Percentiles rank a stretch among this genome's conserved stretches.
Conservation (phyloP, 192 early-diverging fungal species). For the Coemansia erecta region DNA sequence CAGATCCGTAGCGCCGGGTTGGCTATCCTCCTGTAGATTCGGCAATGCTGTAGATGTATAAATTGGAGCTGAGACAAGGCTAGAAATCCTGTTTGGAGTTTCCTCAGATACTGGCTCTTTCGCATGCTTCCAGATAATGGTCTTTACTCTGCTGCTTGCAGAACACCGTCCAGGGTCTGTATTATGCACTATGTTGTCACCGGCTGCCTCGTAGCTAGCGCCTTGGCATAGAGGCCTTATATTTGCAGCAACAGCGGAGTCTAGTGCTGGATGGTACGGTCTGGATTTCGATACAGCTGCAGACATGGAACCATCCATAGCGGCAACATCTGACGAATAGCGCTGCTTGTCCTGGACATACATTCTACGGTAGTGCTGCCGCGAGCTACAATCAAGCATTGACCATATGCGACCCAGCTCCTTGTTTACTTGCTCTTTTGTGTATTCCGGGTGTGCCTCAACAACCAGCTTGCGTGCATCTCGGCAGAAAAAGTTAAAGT, state of each 20-base stretch:
- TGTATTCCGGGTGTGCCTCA: slow-evolving; percentile 34
- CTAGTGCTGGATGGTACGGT: neutral
- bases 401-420: slow-evolving; percentile 50
- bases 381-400: slow-evolving; percentile 22
- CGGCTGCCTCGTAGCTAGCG: too few relatives aligned
- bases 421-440: slow-evolving; percentile 49
- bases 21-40: too few relatives aligned
- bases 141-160: slow-evolving; percentile 5
- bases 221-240: too few relatives aligned
- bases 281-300: too few relatives aligned
- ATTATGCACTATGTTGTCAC: neutral
- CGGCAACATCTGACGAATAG: slow-evolving; percentile 18
- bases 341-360: slow-evolving; percentile 40
- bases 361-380: slow-evolving; percentile 40
- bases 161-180: neutral
- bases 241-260: neutral
- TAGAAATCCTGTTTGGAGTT: neutral
- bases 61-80: too few relatives aligned
- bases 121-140: slow-evolving; percentile 19
- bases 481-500: slow-evolving; percentile 50
- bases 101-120: neutral
- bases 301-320: neutral
- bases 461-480: slow-evolving; percentile 48
- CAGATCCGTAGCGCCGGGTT: neutral
- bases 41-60: too few relatives aligned